A percentile compares a stretch with the other conserved stretches of the same genome.
These are phyloP conservation scores for Dioscorea cayenensis DNA, from an alignment of 116 monocot genomes.

Conservation along the genomic window DNA sequence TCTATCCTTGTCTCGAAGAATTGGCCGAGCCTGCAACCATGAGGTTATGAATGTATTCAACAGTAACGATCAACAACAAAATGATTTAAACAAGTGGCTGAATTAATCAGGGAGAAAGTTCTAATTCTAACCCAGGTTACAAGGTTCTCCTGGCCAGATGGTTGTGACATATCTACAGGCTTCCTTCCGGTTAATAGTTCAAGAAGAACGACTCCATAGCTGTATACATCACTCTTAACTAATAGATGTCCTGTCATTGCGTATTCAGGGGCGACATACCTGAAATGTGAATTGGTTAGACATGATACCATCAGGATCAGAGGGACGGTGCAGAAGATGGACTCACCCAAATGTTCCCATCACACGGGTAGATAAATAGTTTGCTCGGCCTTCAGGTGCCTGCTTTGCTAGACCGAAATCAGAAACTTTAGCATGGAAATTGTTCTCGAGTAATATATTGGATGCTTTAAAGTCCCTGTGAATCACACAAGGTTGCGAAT, in stretches of 20 bases:
- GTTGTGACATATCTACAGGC: constrained; percentile 97
- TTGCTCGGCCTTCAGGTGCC: constrained; percentile 85
- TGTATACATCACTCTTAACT: constrained; percentile 98
- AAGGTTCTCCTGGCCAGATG: constrained; percentile 94
- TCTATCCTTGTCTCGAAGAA: constrained; percentile 80
- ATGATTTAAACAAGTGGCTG: not conserved
- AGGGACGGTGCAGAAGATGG: not conserved
- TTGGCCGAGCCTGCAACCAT: constrained; percentile 72
- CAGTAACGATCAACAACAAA: not conserved
- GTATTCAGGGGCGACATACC: constrained; percentile 99
- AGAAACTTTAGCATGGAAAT: constrained; percentile 95
- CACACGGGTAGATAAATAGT: constrained; percentile 94
- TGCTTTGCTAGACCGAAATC: constrained; percentile 98
- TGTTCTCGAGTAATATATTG: constrained; percentile 91
- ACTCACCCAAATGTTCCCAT: constrained; percentile 99
- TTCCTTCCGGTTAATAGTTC: constrained; percentile 86
- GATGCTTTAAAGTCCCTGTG: constrained; percentile 99
- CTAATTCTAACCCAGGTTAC: constrained; percentile 71
- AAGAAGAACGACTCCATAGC: constrained; percentile 94
- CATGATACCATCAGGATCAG: not conserved
- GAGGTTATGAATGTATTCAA: not conserved
- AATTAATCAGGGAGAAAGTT: not conserved
- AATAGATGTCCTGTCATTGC: constrained; percentile 98
- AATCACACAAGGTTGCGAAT: constrained; percentile 98
- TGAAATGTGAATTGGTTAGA: constrained; percentile 11